Percentiles rank a stretch among this genome's conserved stretches.
Evolutionary conservation across 306 rosid species (phyloP).

Genomic region (Leucaena leucocephala): DNA sequence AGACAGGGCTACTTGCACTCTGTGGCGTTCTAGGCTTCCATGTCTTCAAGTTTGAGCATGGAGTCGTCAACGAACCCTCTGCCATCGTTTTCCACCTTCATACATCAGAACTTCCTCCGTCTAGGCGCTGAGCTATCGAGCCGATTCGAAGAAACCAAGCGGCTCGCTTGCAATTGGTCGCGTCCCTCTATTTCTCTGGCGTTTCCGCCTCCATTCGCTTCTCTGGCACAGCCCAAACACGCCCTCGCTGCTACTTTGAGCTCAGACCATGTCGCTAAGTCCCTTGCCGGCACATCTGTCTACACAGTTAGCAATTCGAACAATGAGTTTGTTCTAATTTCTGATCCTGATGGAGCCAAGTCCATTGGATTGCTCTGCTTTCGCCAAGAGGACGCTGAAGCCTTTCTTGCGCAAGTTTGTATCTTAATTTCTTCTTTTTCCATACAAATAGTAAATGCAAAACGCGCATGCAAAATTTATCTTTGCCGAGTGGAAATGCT

Average conservation of each 20-base stretch:
- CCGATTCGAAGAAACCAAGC: slow-evolving; percentile 64
- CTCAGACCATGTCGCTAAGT: slow-evolving; percentile 69
- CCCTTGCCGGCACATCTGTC: slow-evolving; percentile 83
- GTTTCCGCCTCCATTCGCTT: slow-evolving; percentile 45
- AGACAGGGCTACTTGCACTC: not conserved
- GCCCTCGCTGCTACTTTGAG: slow-evolving; percentile 72
- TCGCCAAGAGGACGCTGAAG: slow-evolving; percentile 91
- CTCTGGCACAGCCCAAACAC: slow-evolving; percentile 51
- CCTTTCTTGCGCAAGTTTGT: slow-evolving; percentile 84
- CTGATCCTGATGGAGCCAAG: slow-evolving; percentile 74
- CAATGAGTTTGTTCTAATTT: slow-evolving; percentile 91
- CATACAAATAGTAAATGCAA: not conserved
- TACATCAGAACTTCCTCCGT: slow-evolving; percentile 71
- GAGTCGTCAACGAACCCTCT: slow-evolving; percentile 68
- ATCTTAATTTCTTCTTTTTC: not conserved
- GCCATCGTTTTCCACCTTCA: slow-evolving; percentile 64
- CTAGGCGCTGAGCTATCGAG: slow-evolving; percentile 58
- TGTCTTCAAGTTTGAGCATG: slow-evolving; percentile 32
- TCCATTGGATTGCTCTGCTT: slow-evolving; percentile 93
- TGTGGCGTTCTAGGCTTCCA: not conserved
- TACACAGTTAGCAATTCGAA: slow-evolving; percentile 90
- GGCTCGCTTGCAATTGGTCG: slow-evolving; percentile 46
- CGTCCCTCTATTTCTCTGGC: slow-evolving; percentile 35
- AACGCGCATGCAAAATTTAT: not conserved
- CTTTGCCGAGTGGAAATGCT: not conserved